Base-by-base conservation (phyloP, 495 filamentous ascomycete species). In the Xylaria cubensis region DNA sequence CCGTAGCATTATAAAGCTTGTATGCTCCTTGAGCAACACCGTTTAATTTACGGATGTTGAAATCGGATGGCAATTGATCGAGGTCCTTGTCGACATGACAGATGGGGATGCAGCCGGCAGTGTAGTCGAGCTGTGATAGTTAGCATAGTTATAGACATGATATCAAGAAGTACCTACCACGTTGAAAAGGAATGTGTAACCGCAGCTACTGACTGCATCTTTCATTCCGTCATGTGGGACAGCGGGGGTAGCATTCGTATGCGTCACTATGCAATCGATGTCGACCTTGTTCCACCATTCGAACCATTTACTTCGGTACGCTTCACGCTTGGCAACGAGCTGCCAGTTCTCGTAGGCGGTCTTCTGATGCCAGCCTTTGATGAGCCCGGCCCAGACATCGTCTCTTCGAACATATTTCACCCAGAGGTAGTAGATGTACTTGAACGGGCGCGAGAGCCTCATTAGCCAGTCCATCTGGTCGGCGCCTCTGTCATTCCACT, bases 111-210 rank as follows among this genome's bases (percentile, higher is more conserved):
- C 98, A 90, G 51, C 96, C 95, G 21, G 89, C 88, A 0, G 92
- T 88, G 80, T 98, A 98, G 80, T 99, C 96, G 15, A 98, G 86
- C 85, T 91, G 61, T 66, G 50, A 56, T 3, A 21, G 32, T 77
- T 72, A 74, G 59, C 4, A 64, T 62, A 29, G 36, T 9, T 5
- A 56, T 39, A 21, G 5, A 42, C 10, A 19, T 24, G 50, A 26
- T 24, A 71, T 46, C 4, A 39, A 63, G 72, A 21, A 0, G 19
- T 29, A 19, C 86, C 79, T 81, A 90, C 91, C 73, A 98, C 69
- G 76, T 98, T 99, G 86, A 95, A 99, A 67, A 99, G 83, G 78
- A 99, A 97, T 0, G 95, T 98, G 79, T 99, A 98, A 3, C 94
- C 95, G 76, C 96, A 99, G 51, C 90, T 93, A 67, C 90, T 92